phyloP scores from a whole-genome alignment of 306 rosid genomes.

The Prunus padus region DNA sequence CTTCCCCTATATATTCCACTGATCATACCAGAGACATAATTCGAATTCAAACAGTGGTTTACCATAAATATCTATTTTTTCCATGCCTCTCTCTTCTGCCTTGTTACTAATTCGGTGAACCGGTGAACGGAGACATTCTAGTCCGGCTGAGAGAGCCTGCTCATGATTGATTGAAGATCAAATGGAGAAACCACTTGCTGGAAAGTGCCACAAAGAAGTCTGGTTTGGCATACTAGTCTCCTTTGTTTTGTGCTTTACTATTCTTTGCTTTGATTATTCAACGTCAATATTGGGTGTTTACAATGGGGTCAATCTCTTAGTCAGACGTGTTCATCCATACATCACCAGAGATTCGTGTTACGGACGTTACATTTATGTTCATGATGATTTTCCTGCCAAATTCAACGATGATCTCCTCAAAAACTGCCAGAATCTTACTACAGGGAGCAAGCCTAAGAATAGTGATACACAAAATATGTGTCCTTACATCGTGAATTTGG shows the following conservation, averaged over 20 bases:
- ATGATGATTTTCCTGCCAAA: conserved; percentile 48
- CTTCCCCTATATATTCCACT: not conserved
- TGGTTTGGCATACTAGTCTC: conserved; percentile 46
- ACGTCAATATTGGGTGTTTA: conserved; percentile 23
- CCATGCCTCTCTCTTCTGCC: not conserved
- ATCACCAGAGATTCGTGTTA: conserved; percentile 42
- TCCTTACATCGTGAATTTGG: conserved; percentile 56
- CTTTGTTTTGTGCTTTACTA: conserved; percentile 30
- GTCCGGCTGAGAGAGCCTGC: not conserved
- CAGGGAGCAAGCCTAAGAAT: conserved; percentile 37
- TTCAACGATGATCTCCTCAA: conserved; percentile 57
- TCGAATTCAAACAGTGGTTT: not conserved
- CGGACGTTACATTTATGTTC: conserved; percentile 60
- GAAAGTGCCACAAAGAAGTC: conserved; percentile 36
- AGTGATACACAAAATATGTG: conserved; percentile 64
- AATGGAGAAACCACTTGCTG: conserved; percentile 3
- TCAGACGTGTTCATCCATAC: conserved; percentile 16
- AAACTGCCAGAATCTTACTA: conserved; percentile 55
- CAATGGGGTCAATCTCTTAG: conserved; percentile 15
- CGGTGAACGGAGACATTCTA: not conserved
- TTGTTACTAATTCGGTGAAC: not conserved
- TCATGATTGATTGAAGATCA: not conserved
- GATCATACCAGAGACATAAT: not conserved
- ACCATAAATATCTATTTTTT: too few relatives aligned
- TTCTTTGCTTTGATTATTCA: conserved; percentile 43